Conservation (phyloP, 805 yeast genomes). For the Suhomyces sp. region DNA sequence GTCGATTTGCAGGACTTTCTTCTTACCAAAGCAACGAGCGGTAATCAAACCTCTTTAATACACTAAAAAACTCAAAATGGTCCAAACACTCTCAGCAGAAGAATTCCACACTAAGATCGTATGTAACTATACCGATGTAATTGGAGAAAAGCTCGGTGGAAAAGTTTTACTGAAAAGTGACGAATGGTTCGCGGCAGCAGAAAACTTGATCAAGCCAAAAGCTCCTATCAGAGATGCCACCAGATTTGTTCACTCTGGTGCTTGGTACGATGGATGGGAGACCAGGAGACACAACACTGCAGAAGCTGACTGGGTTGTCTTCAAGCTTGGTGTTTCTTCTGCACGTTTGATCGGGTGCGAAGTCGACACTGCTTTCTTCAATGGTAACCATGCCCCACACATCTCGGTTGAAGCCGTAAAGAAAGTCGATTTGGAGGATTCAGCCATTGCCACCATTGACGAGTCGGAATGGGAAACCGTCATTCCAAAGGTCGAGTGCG, state of each 20-base stretch:
- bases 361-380: constrained; percentile 89
- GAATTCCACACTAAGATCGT: constrained; percentile 48
- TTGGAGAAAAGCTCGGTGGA: constrained; percentile 84
- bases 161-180: constrained; percentile 66
- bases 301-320: constrained; percentile 83
- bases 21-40: not conserved
- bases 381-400: constrained; percentile 92
- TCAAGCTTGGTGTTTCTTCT: constrained; percentile 78
- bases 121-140: constrained; percentile 66
- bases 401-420: constrained; percentile 77
- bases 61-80: constrained; percentile 10
- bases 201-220: constrained; percentile 75
- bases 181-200: constrained; percentile 95
- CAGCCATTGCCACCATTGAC: constrained; percentile 3
- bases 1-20: not conserved
- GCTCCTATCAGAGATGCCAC: constrained; percentile 81
- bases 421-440: constrained; percentile 29
- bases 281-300: constrained; percentile 88
- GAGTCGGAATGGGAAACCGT: constrained; percentile 66
- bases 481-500: constrained; percentile 73
- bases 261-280: constrained; percentile 99
- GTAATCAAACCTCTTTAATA: not conserved
- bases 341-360: constrained; percentile 82
- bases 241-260: constrained; percentile 78
- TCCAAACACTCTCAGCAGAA: constrained; percentile 17